phyloP scores from a whole-genome alignment of 495 filamentous ascomycete genomes.

The Penicillium roqueforti region DNA sequence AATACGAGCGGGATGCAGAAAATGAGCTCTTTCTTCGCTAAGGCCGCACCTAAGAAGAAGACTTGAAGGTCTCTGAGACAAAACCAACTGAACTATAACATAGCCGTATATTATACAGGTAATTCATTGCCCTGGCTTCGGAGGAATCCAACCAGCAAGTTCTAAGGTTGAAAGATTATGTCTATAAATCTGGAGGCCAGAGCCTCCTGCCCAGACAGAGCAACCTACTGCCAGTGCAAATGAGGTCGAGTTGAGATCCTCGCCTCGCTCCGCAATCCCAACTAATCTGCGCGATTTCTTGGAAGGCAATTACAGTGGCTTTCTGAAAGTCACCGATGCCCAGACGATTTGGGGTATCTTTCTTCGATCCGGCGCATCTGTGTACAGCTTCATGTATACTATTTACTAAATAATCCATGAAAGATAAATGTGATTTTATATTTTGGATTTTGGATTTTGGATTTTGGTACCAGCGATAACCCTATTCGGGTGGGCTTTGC shows the following conservation, averaged over 20 bases:
- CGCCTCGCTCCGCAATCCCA: not conserved
- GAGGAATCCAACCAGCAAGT: not conserved
- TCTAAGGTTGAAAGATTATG: not conserved
- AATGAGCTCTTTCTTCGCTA: slow-evolving; percentile 90
- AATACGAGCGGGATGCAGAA: slow-evolving; percentile 93
- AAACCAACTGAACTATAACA: not conserved
- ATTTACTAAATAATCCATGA: not conserved
- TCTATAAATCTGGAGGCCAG: not conserved
- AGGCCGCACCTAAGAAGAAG: slow-evolving; percentile 48
- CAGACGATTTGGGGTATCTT: not conserved
- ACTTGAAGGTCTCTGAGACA: slow-evolving; percentile 16
- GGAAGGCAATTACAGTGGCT: not conserved
- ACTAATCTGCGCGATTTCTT: not conserved
- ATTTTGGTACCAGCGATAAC: not conserved
- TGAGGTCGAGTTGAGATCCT: not conserved
- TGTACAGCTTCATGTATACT: not conserved
- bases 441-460: not conserved
- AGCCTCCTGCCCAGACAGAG: not conserved
- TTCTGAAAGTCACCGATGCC: not conserved
- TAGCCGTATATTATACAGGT: not conserved
- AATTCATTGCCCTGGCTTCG: not conserved
- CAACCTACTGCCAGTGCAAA: not conserved
- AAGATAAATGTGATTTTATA: not conserved
- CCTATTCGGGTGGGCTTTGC: not conserved
- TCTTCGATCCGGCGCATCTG: not conserved